Evolutionary conservation across 2,329 filamentous ascomycete species (phyloP), one percentile per base, ranked within the genome.

Genomic region (Stenocarpella maydis): DNA sequence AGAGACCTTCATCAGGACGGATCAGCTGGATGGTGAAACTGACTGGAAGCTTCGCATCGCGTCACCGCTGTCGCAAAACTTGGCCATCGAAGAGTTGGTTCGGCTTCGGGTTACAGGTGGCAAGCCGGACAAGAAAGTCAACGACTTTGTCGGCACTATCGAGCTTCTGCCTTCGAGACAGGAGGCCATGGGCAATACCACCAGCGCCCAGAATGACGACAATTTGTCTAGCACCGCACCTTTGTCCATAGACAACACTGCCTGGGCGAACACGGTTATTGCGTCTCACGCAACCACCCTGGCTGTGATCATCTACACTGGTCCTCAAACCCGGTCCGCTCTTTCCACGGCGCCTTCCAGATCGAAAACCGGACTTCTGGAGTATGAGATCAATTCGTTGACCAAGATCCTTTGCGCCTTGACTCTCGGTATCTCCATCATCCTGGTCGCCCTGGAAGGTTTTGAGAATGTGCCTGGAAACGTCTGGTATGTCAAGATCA

Each of bases 251-350:
- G 96, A 99, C 80, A 98, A 99, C 77, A 98, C 96, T 9, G 96
- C 97, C 12, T 99, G 97, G 96, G 95, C 95, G 21, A 99, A 98
- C 77, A 99, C 96, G 0, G 92, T 99, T 28, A 92, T 99, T 71
- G 96, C 96, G 1, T 98, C 95, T 1, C 96, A 95, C 78, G 95
- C 92, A 1, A 92, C 89, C 4, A 96, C 96, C 0, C 85, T 97
- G 69, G 95, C 95, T 2, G 93, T 95, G 1, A 93, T 99, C 63
- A 86, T 99, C 71, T 99, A 99, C 79, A 98, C 96, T 4, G 97
- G 96, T 0, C 91, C 94, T 0, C 93, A 99, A 79, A 99, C 96
- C 2, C 90, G 97, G 69, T 97, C 97, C 31, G 95, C 96, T 7
- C 85, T 99, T 41, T 98, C 96, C 0, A 99, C 96, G 7, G 93